phyloP scores from a whole-genome alignment of 2,329 filamentous ascomycete genomes.

The Aspergillus sp. region DNA sequence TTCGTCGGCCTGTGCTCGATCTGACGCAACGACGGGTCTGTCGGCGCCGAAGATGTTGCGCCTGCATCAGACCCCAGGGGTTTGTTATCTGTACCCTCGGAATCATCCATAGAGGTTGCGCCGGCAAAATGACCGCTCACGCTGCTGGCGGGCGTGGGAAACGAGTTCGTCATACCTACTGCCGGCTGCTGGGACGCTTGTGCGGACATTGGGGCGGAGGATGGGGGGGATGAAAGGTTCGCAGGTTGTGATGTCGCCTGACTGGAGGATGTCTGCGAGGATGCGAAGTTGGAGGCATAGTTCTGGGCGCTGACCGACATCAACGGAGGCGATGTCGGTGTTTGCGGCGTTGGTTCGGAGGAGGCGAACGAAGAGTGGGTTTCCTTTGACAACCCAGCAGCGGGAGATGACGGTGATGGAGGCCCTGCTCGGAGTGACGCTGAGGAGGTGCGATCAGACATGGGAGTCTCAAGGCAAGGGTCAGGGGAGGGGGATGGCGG shows the following conservation, averaged over 20 bases:
- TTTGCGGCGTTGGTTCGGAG: conserved; percentile 35
- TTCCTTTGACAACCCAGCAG: conserved; percentile 39
- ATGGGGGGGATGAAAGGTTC: conserved; percentile 40
- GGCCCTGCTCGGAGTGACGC: conserved; percentile 36
- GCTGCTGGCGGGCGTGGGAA: conserved; percentile 47
- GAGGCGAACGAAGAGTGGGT: conserved; percentile 23
- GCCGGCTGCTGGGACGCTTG: conserved; percentile 41
- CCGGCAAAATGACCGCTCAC: conserved; percentile 35
- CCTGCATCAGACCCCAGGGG: conserved; percentile 18
- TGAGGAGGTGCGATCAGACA: conserved; percentile 38
- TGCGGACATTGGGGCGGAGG: conserved; percentile 42
- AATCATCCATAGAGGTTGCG: conserved; percentile 31
- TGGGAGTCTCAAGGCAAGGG: conserved; percentile 22
- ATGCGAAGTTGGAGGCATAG: conserved; percentile 46
- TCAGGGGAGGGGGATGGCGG: conserved; percentile 8
- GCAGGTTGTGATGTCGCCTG: conserved; percentile 41
- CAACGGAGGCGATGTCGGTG: conserved; percentile 46
- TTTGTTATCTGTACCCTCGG: conserved; percentile 32
- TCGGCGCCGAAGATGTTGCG: conserved; percentile 11
- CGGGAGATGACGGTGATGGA: conserved; percentile 43
- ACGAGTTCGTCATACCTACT: conserved; percentile 40
- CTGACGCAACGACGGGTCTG: conserved; percentile 18
- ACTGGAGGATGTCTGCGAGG: conserved; percentile 45
- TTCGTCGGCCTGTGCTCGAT: conserved; percentile 33
- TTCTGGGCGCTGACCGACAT: conserved; percentile 50